Evolutionary conservation across 2,329 filamentous ascomycete genomes (phyloP), one percentile per base, ranked within the genome.

Genomic region (Neoascochyta sp.): DNA sequence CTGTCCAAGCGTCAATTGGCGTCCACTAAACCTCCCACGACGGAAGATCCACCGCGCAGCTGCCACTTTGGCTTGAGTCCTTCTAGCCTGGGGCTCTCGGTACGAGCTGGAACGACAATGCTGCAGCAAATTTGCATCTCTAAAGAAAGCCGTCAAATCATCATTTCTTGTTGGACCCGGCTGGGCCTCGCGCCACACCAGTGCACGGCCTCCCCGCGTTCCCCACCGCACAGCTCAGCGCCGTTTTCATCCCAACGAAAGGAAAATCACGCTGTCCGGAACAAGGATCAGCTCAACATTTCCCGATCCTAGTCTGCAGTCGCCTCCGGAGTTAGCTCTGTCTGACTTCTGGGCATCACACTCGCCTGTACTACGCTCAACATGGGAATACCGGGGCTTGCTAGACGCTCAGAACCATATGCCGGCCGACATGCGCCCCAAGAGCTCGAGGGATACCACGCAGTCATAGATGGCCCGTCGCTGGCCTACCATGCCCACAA

Each of bases 401-500:
- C 50, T 27, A 33, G 41, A 19, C 43, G 47, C 19, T 49, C 60
- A 13, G 49, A 60, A 27, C 52, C 50, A n/a, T 60, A 59, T 39
- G 47, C 52, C 24, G 47, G 36, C 46, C 45, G 32, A 14, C 50
- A 39, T 33, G 44, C 45, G 7, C 28, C 38, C 13, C 24, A 47
- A 16, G 38, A 54, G 10, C 37, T 60, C 15, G 21, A 45, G 24
- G 54, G 50, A 9, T 55, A 51, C 24, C 33, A 39, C 3, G 57
- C 54, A 13, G 43, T 79, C 24, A 77, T 94, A 33, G 88, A 95
- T 55, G 88, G 87, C 0, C 87, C 88, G 4, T 81, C 79, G 2
- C 65, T 94, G 15, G 84, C 86, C 1, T 83, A 90, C 56, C 75
- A 86, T 57, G 68, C 89, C 22, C 78, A 83, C 38, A 54, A 47